phyloP scores from a whole-genome alignment of 2,329 filamentous ascomycete genomes.

The Thelonectria discophora region DNA sequence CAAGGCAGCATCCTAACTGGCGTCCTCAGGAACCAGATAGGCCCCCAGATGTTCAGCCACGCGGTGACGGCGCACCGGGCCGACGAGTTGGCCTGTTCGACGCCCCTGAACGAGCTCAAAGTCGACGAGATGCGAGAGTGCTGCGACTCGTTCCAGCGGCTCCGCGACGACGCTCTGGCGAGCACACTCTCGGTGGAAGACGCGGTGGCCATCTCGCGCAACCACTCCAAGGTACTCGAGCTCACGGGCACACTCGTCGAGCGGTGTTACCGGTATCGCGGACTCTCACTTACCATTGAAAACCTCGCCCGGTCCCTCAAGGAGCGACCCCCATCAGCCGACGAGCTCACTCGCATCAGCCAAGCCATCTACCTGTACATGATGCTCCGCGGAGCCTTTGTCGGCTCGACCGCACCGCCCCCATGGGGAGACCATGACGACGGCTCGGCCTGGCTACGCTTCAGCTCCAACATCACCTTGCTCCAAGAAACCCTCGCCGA shows the following conservation, averaged over 20 bases:
- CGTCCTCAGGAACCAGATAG: background rate
- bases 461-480: background rate
- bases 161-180: slow-evolving; percentile 19
- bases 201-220: background rate
- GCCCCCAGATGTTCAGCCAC: background rate
- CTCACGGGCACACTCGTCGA: slow-evolving; percentile 10
- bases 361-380: slow-evolving; percentile 23
- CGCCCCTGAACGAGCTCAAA: background rate
- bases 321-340: background rate
- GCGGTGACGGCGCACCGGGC: background rate
- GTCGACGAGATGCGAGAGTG: background rate
- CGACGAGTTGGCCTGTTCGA: background rate
- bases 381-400: slow-evolving; percentile 9
- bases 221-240: slow-evolving; percentile 4
- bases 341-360: slow-evolving; percentile 15
- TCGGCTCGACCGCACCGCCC: background rate
- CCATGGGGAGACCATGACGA: too few relatives aligned
- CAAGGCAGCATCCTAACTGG: background rate
- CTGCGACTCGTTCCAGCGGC: background rate
- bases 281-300: too few relatives aligned
- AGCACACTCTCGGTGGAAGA: background rate
- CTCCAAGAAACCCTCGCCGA: slow-evolving; percentile 11
- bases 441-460: background rate
- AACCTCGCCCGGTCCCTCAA: slow-evolving; percentile 8
- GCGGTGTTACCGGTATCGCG: too few relatives aligned